These are phyloP conservation scores for Didymosphaeria variabile DNA, from an alignment of 2,329 filamentous ascomycete genomes.

Conservation along the genomic window DNA sequence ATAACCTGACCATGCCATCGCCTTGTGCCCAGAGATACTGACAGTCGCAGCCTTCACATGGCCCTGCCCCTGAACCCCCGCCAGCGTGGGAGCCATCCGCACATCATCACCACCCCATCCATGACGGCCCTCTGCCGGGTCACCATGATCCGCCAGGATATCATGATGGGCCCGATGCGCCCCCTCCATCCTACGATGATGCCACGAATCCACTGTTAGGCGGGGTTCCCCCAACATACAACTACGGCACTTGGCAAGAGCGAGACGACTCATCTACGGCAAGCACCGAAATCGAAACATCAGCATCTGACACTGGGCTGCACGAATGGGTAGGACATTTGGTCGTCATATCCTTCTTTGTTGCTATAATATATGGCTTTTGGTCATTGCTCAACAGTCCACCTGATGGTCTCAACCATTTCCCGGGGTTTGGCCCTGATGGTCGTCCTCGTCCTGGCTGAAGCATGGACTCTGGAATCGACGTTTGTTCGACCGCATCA, in stretches of 20 bases:
- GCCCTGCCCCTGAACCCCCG: not conserved
- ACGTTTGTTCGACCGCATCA: not conserved
- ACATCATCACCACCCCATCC: constrained; percentile 15
- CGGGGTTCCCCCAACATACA: constrained; percentile 31
- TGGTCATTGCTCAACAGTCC: constrained; percentile 38
- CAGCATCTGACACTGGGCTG: constrained; percentile 33
- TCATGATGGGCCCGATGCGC: constrained; percentile 32
- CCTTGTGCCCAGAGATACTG: constrained; percentile 5
- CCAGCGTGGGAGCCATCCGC: constrained; percentile 6
- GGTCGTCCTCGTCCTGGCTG: not conserved
- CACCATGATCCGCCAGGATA: constrained; percentile 21
- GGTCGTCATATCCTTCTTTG: constrained; percentile 36
- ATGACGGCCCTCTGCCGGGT: constrained; percentile 22
- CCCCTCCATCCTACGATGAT: constrained; percentile 47
- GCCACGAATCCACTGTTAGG: constrained; percentile 43
- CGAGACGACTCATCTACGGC: constrained; percentile 40
- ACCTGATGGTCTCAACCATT: constrained; percentile 24
- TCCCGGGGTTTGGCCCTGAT: constrained; percentile 5
- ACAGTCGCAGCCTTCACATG: constrained; percentile 18
- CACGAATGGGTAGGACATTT: constrained; percentile 42
- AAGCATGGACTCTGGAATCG: not conserved
- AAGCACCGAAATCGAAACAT: constrained; percentile 39
- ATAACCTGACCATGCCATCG: no score
- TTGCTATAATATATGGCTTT: constrained; percentile 43
- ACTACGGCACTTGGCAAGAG: constrained; percentile 43